Conservation (phyloP, 2,329 filamentous ascomycete species). For the Penicillium sp. region DNA sequence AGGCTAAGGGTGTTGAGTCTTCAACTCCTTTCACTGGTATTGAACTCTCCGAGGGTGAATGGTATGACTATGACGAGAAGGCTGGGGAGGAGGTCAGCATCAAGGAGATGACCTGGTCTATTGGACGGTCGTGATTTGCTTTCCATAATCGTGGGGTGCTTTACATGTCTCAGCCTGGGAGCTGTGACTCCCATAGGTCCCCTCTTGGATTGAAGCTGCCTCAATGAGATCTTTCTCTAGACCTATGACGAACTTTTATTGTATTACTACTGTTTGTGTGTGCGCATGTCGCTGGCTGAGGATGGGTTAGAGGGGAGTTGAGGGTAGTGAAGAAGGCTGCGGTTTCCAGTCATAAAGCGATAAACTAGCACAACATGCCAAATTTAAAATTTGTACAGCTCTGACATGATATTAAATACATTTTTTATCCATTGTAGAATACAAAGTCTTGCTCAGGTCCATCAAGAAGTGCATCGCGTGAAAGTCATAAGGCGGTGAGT, state of each 20-base stretch:
- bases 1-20: conserved; percentile 81
- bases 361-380: not conserved
- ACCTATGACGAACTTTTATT: not conserved
- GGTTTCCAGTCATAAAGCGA: not conserved
- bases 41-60: conserved; percentile 87
- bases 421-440: not conserved
- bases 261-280: conserved; percentile 4
- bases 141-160: not conserved
- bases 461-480: not conserved
- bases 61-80: conserved; percentile 99
- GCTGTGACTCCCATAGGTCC: not conserved
- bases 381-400: not conserved
- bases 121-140: conserved; percentile 68
- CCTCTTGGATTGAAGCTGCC: not conserved
- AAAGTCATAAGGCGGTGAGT: conserved; percentile 34
- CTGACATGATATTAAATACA: too few relatives aligned
- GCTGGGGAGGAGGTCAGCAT: conserved; percentile 89
- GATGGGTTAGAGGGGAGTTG: not conserved
- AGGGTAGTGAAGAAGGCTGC: not conserved
- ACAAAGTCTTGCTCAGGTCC: not conserved
- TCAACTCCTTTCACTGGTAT: conserved; percentile 80
- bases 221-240: not conserved
- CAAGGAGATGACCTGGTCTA: conserved; percentile 85
- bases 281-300: not conserved
- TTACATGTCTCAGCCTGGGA: not conserved